These are phyloP conservation scores for Hypocreales sp. DNA, from an alignment of 2,329 filamentous ascomycete species.

Conservation along the genomic window DNA sequence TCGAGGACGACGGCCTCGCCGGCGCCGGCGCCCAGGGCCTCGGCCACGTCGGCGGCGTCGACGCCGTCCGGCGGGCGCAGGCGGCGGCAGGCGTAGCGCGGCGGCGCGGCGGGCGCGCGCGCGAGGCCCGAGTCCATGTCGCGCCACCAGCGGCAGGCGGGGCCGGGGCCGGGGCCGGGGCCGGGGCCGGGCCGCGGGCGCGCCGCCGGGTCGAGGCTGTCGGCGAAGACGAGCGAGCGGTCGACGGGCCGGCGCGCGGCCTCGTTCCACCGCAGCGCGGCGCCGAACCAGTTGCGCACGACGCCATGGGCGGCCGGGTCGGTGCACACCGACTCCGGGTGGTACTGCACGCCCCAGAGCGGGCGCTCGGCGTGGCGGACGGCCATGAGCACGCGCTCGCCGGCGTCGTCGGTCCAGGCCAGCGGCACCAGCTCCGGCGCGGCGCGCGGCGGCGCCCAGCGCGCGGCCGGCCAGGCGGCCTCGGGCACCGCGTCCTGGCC, in stretches of 20 bases:
- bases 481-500: conserved; percentile 26
- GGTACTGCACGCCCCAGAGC: conserved; percentile 81
- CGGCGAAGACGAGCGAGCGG: conserved; percentile 3
- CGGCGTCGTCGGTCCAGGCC: conserved; percentile 42
- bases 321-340: conserved; percentile 80
- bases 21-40: conserved; percentile 24
- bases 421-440: conserved; percentile 36
- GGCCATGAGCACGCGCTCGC: conserved; percentile 57
- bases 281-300: conserved; percentile 60
- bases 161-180: conserved; percentile 7
- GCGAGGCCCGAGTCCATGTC: conserved; percentile 13
- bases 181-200: conserved; percentile 3
- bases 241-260: conserved; percentile 6
- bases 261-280: conserved; percentile 46
- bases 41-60: conserved; percentile 38
- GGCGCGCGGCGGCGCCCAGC: conserved; percentile 21
- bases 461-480: conserved; percentile 18
- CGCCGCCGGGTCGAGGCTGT: conserved; percentile 8
- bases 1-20: conserved; percentile 41
- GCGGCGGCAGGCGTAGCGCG: conserved; percentile 21
- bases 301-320: conserved; percentile 48
- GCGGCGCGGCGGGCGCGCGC: conserved; percentile 12
- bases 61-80: conserved; percentile 29
- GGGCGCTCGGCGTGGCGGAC: conserved; percentile 52
- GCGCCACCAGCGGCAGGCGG: conserved; percentile 9